phyloP scores from a whole-genome alignment of 2,329 filamentous ascomycete species.

The Cadophora sp. region DNA sequence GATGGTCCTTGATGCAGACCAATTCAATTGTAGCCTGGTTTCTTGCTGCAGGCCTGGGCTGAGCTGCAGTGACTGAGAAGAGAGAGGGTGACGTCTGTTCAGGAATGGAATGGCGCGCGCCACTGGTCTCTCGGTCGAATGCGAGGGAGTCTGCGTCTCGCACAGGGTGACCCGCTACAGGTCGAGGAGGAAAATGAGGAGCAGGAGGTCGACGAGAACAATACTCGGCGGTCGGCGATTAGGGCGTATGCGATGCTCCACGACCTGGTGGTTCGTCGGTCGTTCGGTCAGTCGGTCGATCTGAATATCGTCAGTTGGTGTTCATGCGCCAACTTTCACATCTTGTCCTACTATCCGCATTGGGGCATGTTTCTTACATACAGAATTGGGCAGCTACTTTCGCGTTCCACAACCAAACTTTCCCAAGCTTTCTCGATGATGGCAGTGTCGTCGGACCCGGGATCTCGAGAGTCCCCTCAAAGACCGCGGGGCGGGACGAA shows the following conservation, averaged over 20 bases:
- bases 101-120: conserved; percentile 19
- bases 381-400: background rate
- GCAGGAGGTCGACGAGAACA: background rate
- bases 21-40: conserved; percentile 28
- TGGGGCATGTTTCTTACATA: conserved; percentile 12
- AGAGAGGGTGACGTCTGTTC: conserved; percentile 10
- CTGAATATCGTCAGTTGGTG: conserved; percentile 13
- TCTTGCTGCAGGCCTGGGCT: conserved; percentile 18
- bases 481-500: conserved; percentile 8
- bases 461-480: background rate
- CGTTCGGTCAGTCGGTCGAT: background rate
- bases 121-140: conserved; percentile 24
- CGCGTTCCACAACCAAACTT: background rate
- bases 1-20: conserved; percentile 10
- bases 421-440: conserved; percentile 2
- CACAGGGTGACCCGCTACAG: conserved; percentile 3
- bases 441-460: conserved; percentile 10
- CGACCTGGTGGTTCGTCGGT: background rate
- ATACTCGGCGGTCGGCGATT: background rate
- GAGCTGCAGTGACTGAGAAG: conserved; percentile 17
- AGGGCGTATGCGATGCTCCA: background rate
- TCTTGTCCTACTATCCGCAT: conserved; percentile 5
- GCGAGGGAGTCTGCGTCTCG: background rate
- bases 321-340: conserved; percentile 2
- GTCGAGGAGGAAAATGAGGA: background rate